phyloP scores from a whole-genome alignment of 1,139 yeast genomes.

The Hansenula sp. region DNA sequence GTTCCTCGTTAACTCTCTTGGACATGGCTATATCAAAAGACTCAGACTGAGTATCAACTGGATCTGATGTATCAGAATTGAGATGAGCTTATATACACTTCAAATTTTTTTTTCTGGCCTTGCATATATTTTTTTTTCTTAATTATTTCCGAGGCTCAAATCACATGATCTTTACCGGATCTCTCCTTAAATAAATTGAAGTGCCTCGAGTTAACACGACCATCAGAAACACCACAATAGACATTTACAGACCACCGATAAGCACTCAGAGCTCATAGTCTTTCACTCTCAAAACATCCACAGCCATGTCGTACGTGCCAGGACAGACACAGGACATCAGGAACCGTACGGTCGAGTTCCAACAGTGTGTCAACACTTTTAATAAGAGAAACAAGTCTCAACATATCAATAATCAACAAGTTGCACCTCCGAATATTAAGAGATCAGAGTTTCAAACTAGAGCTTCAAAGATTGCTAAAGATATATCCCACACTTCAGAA shows the following conservation, averaged over 20 bases:
- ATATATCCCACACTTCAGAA: slow-evolving; percentile 85
- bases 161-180: no score
- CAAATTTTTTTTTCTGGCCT: neutral
- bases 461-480: slow-evolving; percentile 84
- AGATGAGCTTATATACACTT: slow-evolving; percentile 1
- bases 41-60: neutral
- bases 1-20: slow-evolving; percentile 51
- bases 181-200: no score
- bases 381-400: slow-evolving; percentile 43
- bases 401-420: slow-evolving; percentile 23
- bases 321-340: slow-evolving; percentile 36
- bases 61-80: no score
- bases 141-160: neutral
- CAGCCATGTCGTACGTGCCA: slow-evolving; percentile 12
- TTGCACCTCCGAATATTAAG: slow-evolving; percentile 22
- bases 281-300: no score
- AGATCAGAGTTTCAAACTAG: slow-evolving; percentile 72
- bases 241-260: neutral
- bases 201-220: no score
- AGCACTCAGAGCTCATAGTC: no score
- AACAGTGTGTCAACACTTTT: slow-evolving; percentile 73
- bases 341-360: slow-evolving; percentile 82
- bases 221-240: no score
- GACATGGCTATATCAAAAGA: slow-evolving; percentile 39
- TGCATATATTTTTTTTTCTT: neutral